A percentile compares a stretch with the other conserved stretches of the same genome.
These are phyloP conservation scores for Citrus unshiu DNA, from an alignment of 345 rosid genomes.

Conservation along the genomic window DNA sequence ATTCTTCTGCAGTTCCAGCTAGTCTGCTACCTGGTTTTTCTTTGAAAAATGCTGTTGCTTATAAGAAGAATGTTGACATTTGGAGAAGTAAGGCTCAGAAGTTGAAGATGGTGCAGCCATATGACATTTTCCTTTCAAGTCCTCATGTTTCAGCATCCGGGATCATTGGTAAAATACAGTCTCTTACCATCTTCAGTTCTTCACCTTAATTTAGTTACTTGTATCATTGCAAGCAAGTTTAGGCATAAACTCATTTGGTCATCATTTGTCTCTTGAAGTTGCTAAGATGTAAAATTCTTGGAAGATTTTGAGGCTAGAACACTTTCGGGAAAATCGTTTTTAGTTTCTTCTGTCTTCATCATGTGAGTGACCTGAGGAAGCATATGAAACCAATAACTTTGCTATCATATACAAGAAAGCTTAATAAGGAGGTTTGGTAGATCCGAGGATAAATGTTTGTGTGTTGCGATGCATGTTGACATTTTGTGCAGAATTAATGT, in stretches of 20 bases:
- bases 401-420: neutral
- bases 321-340: neutral
- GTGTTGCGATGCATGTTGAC: neutral
- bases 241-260: neutral
- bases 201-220: neutral
- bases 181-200: neutral
- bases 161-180: slow-evolving; percentile 59
- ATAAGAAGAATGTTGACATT: slow-evolving; percentile 56
- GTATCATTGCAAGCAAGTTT: neutral
- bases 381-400: neutral
- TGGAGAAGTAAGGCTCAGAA: slow-evolving; percentile 74
- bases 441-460: neutral
- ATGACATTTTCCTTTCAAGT: slow-evolving; percentile 67
- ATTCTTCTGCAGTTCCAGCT: slow-evolving; percentile 37
- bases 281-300: neutral
- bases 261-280: neutral
- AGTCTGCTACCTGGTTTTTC: slow-evolving; percentile 66
- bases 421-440: neutral
- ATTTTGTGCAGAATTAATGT: neutral
- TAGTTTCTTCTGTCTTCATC: neutral
- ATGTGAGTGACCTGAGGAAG: neutral
- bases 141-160: slow-evolving; percentile 79
- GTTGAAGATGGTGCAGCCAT: slow-evolving; percentile 65
- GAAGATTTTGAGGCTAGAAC: neutral
- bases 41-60: slow-evolving; percentile 58